Conservation (phyloP, 441 rosid genomes). For the Gossypium laxum region DNA sequence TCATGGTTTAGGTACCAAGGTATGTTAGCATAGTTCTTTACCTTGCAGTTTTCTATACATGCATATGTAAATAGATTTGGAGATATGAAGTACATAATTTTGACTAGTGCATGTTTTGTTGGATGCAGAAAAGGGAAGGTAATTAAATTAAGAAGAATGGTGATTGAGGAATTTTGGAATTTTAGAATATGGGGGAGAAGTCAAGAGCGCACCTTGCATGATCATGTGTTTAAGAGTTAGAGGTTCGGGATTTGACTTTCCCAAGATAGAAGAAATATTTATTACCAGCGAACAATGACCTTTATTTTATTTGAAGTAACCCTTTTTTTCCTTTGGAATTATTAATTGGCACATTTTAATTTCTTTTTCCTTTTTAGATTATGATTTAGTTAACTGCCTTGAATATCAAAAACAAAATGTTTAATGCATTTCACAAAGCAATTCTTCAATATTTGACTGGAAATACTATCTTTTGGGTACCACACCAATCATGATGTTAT, state of each 20-base stretch:
- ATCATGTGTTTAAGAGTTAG: conserved; percentile 31
- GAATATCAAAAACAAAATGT: too few relatives aligned
- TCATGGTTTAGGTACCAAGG: too few relatives aligned
- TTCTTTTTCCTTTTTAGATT: background rate
- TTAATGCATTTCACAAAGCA: too few relatives aligned
- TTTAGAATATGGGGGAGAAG: conserved; percentile 37
- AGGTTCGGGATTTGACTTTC: conserved; percentile 92
- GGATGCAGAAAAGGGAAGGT: conserved; percentile 10
- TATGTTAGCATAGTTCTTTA: too few relatives aligned
- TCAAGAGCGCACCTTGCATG: conserved; percentile 85
- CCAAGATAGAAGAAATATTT: background rate
- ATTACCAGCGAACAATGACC: background rate
- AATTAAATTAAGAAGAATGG: conserved; percentile 13
- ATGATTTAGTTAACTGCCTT: background rate
- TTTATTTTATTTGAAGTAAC: background rate
- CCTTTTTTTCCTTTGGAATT: background rate
- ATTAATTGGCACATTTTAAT: background rate
- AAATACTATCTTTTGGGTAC: too few relatives aligned
- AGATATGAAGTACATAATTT: background rate
- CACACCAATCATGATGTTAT: too few relatives aligned
- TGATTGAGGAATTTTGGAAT: conserved; percentile 12
- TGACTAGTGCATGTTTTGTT: background rate
- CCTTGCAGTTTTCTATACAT: background rate
- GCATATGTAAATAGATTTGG: too few relatives aligned
- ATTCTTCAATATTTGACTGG: too few relatives aligned